A percentile compares a stretch with the other conserved stretches of the same genome.
These are phyloP conservation scores for Nelumbo lutea DNA, from an alignment of 164 flowering plant genomes.

Conservation along the genomic window DNA sequence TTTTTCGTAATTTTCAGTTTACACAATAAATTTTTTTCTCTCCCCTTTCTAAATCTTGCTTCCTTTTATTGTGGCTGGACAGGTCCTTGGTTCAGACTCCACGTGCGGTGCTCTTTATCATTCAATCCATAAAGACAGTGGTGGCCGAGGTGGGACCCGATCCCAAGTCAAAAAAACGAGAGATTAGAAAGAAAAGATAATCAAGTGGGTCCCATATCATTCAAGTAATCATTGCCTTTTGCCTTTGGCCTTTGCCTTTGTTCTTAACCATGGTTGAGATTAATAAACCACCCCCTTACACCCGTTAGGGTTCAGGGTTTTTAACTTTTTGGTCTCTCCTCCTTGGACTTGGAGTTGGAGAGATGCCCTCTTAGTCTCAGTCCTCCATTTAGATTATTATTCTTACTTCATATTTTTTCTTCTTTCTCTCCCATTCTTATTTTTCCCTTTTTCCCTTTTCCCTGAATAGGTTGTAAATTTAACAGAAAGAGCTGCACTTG, in stretches of 20 bases:
- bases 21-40: constrained; percentile 1
- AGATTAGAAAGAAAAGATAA: constrained; percentile 25
- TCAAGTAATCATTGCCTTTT: constrained; percentile 39
- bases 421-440: background rate
- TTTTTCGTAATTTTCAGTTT: constrained; percentile 1
- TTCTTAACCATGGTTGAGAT: constrained; percentile 11
- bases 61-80: constrained; percentile 46
- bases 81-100: constrained; percentile 70
- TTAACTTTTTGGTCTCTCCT: background rate
- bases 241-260: constrained; percentile 12
- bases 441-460: no score
- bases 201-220: constrained; percentile 35
- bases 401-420: no score
- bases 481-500: no score
- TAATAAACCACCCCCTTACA: background rate
- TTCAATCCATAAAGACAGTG: constrained; percentile 61
- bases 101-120: constrained; percentile 76
- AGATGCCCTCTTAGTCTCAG: constrained; percentile 8
- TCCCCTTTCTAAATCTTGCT: constrained; percentile 7
- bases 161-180: constrained; percentile 33
- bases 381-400: background rate
- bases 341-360: background rate
- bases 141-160: constrained; percentile 36
- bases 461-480: no score
- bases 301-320: constrained; percentile 2